Evolutionary conservation across 805 yeast genomes (phyloP), one percentile per base, ranked within the genome.

Genomic region (Hanseniaspora valbyensis): DNA sequence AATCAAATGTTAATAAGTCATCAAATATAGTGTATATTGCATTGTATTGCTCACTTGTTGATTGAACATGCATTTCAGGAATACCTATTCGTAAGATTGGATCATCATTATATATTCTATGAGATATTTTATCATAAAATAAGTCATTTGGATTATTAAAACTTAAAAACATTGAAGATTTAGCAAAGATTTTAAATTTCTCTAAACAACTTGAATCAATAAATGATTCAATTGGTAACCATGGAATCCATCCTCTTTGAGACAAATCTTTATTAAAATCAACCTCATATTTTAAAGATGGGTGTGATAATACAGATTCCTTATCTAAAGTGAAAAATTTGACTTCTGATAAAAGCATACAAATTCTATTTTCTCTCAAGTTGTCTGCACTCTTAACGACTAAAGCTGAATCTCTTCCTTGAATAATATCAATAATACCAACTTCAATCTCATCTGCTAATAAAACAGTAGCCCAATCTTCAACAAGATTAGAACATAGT

Each of bases 221-320:
- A 18, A 48, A 48, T 14, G 41, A 24, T 59, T 81, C 88, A 49
- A 78, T 56, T 0, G 84, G 83, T 19, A 81, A 57, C 73, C 76
- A 74, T 0, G 86, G 86, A 0, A 86, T 84, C 86, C 86, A 81
- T 59, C 67, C 62, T 39, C 62, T 62, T 13, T 62, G 60, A 39
- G 57, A 55, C 25, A 36, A 24, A 42, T 61, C 63, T 25, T 68
- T 59, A 8, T 32, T 36, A 19, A 3, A 8, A 16, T 22, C 62
- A 46, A 21, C 59, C 61, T 16, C 51, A 18, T 28, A 40, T 28
- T 33, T 48, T 16, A 48, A 40, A n/a, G 34, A 24, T 12, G 45
- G 46, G 26, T 42, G 63, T 1, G 61, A 43, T 48, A 58, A 28
- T 39, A 67, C 52, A 58, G 65, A 57, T 61, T 68, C 66, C 44